These are phyloP conservation scores for Wickerhamomyces rabaulensis DNA, from an alignment of 805 yeast genomes.

Conservation along the genomic window DNA sequence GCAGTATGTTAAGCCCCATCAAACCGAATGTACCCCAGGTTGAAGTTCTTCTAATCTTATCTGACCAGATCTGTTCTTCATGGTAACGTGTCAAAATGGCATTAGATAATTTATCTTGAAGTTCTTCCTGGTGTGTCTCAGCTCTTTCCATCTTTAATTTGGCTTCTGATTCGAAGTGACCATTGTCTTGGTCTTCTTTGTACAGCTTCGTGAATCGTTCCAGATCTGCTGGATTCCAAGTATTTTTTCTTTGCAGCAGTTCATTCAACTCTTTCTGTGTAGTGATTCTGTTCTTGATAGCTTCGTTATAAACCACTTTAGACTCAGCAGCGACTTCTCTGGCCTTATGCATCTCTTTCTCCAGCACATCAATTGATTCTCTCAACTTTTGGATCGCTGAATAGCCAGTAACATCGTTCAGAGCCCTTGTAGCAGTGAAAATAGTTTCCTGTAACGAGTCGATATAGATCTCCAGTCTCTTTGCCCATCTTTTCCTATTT, in stretches of 20 bases:
- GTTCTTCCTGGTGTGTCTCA: slow-evolving; percentile 61
- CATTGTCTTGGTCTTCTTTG: slow-evolving; percentile 73
- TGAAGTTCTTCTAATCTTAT: slow-evolving; percentile 86
- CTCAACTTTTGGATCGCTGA: slow-evolving; percentile 71
- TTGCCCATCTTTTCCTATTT: slow-evolving; percentile 34
- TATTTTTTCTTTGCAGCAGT: slow-evolving; percentile 73
- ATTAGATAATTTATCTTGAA: slow-evolving; percentile 63
- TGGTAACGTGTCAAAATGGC: slow-evolving; percentile 86
- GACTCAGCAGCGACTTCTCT: slow-evolving; percentile 43
- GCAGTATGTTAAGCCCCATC: slow-evolving; percentile 77
- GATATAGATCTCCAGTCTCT: slow-evolving; percentile 42
- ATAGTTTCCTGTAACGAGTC: slow-evolving; percentile 54
- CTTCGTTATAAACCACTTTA: slow-evolving; percentile 50
- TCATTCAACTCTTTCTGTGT: slow-evolving; percentile 88
- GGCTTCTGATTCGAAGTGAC: slow-evolving; percentile 50
- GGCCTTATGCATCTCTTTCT: slow-evolving; percentile 42
- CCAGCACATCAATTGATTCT: slow-evolving; percentile 50
- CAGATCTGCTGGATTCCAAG: slow-evolving; percentile 75
- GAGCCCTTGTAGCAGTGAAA: slow-evolving; percentile 55
- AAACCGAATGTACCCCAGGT: slow-evolving; percentile 95
- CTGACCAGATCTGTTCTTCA: slow-evolving; percentile 98
- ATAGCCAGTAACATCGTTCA: slow-evolving; percentile 92
- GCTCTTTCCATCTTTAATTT: slow-evolving; percentile 42
- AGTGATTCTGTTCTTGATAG: slow-evolving; percentile 56
- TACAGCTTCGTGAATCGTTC: slow-evolving; percentile 81